These are phyloP conservation scores for Emergomyces orientalis DNA, from an alignment of 2,329 filamentous ascomycete genomes.

Conservation along the genomic window DNA sequence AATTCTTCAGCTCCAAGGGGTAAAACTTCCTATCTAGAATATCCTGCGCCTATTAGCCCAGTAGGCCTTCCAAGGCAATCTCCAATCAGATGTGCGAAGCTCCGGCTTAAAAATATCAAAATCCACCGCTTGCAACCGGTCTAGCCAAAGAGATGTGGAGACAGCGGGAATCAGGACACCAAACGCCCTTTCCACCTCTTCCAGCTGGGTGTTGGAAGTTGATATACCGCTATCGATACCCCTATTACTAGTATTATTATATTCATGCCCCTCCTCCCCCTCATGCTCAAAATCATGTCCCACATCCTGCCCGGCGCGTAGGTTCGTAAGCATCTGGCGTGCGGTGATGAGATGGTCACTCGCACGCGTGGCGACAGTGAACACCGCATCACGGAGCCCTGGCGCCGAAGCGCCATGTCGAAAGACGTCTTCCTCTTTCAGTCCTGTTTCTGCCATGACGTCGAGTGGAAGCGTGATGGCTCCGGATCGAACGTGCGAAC, in stretches of 20 bases:
- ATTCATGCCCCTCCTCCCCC: constrained; percentile 59
- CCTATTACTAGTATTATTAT: constrained; percentile 31
- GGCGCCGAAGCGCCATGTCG: constrained; percentile 66
- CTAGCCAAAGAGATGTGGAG: constrained; percentile 67
- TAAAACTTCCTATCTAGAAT: constrained; percentile 29
- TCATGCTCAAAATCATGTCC: constrained; percentile 86
- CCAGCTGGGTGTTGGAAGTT: constrained; percentile 22
- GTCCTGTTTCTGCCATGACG: constrained; percentile 70
- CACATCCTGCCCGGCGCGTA: constrained; percentile 62
- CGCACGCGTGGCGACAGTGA: constrained; percentile 82
- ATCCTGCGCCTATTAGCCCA: constrained; percentile 49
- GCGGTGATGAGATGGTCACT: constrained; percentile 95
- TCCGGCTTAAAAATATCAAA: constrained; percentile 70
- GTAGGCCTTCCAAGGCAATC: constrained; percentile 69
- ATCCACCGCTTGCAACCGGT: constrained; percentile 65
- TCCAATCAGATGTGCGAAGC: constrained; percentile 64
- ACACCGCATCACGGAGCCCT: constrained; percentile 81
- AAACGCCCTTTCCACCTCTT: constrained; percentile 59
- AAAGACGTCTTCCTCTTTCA: constrained; percentile 85
- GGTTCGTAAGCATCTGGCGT: constrained; percentile 76
- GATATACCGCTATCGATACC: constrained; percentile 32
- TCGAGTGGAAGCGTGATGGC: constrained; percentile 76
- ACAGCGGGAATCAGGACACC: constrained; percentile 73
- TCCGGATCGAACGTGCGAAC: constrained; percentile 43
- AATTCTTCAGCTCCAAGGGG: not conserved